Base-by-base conservation (phyloP, 148 eudicot species). In the Chenopodium album region DNA sequence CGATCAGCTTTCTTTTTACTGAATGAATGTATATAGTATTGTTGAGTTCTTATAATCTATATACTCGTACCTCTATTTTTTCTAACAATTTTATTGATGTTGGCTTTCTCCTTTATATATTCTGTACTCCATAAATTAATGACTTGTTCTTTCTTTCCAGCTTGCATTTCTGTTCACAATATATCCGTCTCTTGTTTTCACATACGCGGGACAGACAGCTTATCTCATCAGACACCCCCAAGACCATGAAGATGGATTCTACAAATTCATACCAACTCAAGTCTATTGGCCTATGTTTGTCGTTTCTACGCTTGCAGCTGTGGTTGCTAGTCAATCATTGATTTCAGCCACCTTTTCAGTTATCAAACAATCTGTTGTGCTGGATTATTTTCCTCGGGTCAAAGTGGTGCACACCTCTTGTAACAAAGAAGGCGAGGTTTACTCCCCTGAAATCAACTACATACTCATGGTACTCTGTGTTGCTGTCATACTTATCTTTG, bases 151-250 rank as follows among this genome's bases (percentile, higher is more conserved):
- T 65, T 56, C 71, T 41, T 63, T 37, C 41, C 64, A 92, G 94
- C 81, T 90, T 54, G 94, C 91, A 34, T 94, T 90, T 81, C 48
- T 88, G 60, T 81, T 83, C 72, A 87, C 88, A 11, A 88, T 94
- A 34, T 94, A 92, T 79, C 98, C 96, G 26, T 87, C 96, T 48
- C 76, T 92, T 76, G 85, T 92, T 56, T 76, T 92, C 11, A 87
- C 96, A 29, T 94, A 92, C 67, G 94, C 92, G 34, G 94, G 98
- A n/a, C 90, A 92, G 81, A 87, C 94, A 46, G 98, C 96, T 37
- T 92, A 90, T 82, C 87, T 94, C 26, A 89, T 94, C 56, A 87
- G 82, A 71, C 82, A 94, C 84, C 98, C 93, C 20, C 65, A 85
- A 9, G 87, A 89, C 19, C 86, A 85, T 23, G 75, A 22, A 1